phyloP scores from a whole-genome alignment of 2,329 filamentous ascomycete species.

The Epichloe gansuensis region DNA sequence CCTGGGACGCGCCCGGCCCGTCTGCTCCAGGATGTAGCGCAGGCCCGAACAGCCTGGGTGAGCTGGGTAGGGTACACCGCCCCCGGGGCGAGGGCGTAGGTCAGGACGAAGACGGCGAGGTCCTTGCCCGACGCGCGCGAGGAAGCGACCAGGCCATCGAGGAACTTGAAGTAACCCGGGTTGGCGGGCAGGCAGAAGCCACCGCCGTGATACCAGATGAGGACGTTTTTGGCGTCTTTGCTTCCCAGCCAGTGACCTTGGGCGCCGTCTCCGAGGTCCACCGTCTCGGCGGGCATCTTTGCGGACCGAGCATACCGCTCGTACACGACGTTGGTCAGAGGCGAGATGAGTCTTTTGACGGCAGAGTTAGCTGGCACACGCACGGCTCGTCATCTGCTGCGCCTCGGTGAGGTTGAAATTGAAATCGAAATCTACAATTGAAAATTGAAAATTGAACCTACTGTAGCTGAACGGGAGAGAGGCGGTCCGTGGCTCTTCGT shows the following conservation, averaged over 20 bases:
- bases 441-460: not conserved
- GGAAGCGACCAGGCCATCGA: conserved; percentile 7
- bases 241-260: conserved; percentile 13
- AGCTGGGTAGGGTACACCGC: conserved; percentile 12
- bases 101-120: conserved; percentile 10
- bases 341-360: conserved; percentile 8
- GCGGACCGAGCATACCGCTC: conserved; percentile 8
- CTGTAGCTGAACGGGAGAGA: conserved; percentile 11
- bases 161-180: conserved; percentile 10
- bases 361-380: not conserved
- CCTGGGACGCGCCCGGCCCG: conserved; percentile 4
- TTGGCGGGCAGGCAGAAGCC: conserved; percentile 13
- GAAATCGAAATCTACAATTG: too few relatives aligned
- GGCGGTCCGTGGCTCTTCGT: conserved; percentile 9
- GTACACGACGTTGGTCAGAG: conserved; percentile 10
- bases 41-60: conserved; percentile 11
- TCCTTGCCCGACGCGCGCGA: conserved; percentile 6
- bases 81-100: conserved; percentile 11
- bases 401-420: not conserved
- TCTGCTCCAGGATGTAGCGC: conserved; percentile 9
- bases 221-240: conserved; percentile 10
- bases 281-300: conserved; percentile 7
- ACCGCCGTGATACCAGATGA: conserved; percentile 14
- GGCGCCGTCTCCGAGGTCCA: conserved; percentile 9
- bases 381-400: not conserved